Percentiles rank a stretch among this genome's conserved stretches.
phyloP scores from a whole-genome alignment of 2,329 filamentous ascomycete genomes.

The Aspergillus sp. region DNA sequence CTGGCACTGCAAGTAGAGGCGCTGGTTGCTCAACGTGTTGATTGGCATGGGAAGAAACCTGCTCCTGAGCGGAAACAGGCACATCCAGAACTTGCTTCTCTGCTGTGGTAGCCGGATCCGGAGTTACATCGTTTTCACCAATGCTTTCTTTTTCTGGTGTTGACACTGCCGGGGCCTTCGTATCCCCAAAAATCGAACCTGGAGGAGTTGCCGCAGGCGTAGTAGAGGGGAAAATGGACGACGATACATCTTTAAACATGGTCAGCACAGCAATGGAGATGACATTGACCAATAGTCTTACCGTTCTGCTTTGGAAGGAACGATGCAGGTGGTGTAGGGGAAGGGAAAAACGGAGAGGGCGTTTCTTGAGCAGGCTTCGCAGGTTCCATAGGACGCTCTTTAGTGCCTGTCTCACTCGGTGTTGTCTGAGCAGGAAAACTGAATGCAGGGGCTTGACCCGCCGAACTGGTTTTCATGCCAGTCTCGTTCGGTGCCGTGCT shows the following conservation, averaged over 20 bases:
- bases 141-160: neutral
- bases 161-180: neutral
- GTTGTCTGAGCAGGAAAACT: conserved; percentile 2
- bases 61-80: neutral
- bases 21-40: neutral
- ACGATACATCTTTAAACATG: neutral
- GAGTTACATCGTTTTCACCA: neutral
- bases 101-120: neutral
- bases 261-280: neutral
- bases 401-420: neutral
- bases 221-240: neutral
- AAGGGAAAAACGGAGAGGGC: conserved; percentile 2
- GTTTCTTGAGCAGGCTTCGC: neutral
- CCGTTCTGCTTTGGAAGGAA: conserved; percentile 3
- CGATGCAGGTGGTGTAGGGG: conserved; percentile 1
- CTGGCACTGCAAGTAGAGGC: neutral
- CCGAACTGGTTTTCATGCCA: neutral
- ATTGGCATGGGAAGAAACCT: neutral
- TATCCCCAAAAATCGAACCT: neutral
- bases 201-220: neutral
- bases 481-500: neutral
- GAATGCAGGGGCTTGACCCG: conserved; percentile 9
- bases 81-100: neutral
- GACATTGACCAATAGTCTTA: neutral
- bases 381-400: conserved; percentile 1